A percentile compares a stretch with the other conserved stretches of the same genome.
Conservation (phyloP, 345 rosid genomes). For the Hypericum perforatum region DNA sequence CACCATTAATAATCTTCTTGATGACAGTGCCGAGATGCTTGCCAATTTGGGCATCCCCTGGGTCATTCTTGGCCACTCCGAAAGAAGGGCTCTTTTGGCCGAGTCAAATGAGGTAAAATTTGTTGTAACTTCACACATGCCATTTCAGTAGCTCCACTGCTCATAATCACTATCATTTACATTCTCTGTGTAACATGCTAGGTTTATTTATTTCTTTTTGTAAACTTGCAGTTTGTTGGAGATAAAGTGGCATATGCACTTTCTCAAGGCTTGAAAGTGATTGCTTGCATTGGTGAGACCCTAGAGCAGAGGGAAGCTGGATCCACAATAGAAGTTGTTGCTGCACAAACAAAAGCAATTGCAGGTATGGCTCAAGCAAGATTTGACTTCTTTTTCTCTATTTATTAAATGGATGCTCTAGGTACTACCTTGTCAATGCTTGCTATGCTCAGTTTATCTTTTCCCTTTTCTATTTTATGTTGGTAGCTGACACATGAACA, state of each 20-base stretch:
- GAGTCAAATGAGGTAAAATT: conserved; percentile 44
- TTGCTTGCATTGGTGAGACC: conserved; percentile 68
- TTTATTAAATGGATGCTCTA: neutral
- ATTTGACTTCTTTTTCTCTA: too few relatives aligned
- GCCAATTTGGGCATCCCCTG: conserved; percentile 49
- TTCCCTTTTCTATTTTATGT: neutral
- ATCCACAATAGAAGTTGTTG: conserved; percentile 53
- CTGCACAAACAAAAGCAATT: conserved; percentile 62
- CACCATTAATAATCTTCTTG: neutral
- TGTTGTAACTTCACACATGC: neutral
- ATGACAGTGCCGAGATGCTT: conserved; percentile 59
- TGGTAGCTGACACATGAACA: neutral
- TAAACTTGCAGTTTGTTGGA: conserved; percentile 47
- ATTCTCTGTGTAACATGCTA: neutral
- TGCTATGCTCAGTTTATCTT: neutral
- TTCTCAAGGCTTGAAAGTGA: conserved; percentile 56
- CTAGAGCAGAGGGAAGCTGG: conserved; percentile 73
- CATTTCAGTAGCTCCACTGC: neutral
- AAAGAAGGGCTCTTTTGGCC: conserved; percentile 43
- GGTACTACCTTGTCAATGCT: neutral
- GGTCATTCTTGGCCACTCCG: conserved; percentile 69
- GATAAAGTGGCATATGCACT: conserved; percentile 58
- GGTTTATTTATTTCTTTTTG: neutral
- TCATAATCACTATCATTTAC: neutral
- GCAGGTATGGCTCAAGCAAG: conserved; percentile 31